Percentiles rank a stretch among this genome's conserved stretches.
Evolutionary conservation across 1,284 basidiomycete genomes (phyloP).

Genomic region (Limonomyces culmigenus): DNA sequence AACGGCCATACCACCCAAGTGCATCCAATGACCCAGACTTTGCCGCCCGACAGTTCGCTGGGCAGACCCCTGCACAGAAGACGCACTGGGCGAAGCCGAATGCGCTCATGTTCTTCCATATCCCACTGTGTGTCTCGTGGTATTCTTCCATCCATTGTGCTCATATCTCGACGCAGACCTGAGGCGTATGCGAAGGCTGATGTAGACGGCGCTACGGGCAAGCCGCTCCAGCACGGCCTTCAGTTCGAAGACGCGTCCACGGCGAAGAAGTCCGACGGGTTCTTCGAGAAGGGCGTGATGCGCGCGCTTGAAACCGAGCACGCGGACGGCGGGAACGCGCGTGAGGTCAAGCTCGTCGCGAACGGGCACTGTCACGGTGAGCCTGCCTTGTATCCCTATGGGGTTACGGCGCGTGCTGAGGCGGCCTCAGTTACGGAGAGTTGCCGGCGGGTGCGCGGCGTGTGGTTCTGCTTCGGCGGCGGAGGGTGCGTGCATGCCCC

Average conservation of each 20-base stretch:
- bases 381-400: slow-evolving; percentile 13
- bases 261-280: slow-evolving; percentile 59
- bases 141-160: slow-evolving; percentile 5
- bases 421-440: slow-evolving; percentile 58
- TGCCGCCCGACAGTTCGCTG: slow-evolving; percentile 25
- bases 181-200: slow-evolving; percentile 48
- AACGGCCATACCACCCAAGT: slow-evolving; percentile 70
- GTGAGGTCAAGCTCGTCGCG: slow-evolving; percentile 70
- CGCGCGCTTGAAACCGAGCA: slow-evolving; percentile 49
- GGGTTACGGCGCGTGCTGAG: too few species aligned
- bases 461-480: slow-evolving; percentile 94
- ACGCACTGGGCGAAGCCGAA: slow-evolving; percentile 73
- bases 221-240: slow-evolving; percentile 49
- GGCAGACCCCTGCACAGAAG: slow-evolving; percentile 35
- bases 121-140: slow-evolving; percentile 54
- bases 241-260: slow-evolving; percentile 42
- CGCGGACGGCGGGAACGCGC: slow-evolving; percentile 25
- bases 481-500: slow-evolving; percentile 59
- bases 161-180: slow-evolving; percentile 20
- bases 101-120: slow-evolving; percentile 91
- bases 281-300: slow-evolving; percentile 68
- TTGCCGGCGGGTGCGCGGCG: slow-evolving; percentile 65
- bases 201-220: slow-evolving; percentile 33
- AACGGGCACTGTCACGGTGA: slow-evolving; percentile 78
- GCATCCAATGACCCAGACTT: slow-evolving; percentile 49